Base-by-base conservation (phyloP, 352 stramenopile genomes). In the Phytophthora rubi region DNA sequence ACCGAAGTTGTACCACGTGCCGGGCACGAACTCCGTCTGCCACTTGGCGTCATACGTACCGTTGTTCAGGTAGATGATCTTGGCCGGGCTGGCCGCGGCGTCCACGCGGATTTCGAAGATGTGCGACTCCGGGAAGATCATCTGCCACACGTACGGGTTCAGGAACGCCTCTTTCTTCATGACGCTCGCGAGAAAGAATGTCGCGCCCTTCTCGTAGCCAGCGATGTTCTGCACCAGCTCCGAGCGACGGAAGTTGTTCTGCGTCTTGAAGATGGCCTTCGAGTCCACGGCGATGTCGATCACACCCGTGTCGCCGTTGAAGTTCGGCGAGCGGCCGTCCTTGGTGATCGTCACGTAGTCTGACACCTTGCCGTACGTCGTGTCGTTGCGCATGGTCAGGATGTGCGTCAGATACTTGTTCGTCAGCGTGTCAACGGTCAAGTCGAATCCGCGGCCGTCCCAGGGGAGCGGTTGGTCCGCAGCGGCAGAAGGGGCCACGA, bases 1-100 rank as follows among this genome's bases (percentile, higher is more conserved):
- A n/a, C 82, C 82, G 51, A 90, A 87, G 73, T 90, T 90, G 80
- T 86, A 88, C 82, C 80, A 90, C 26, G 79, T 88, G 42, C 70
- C 73, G 10, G 62, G 57, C 62, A 75, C 61, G 52, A 88, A 88
- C 53, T 80, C 68, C 16, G 74, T 78, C 51, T 80, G 52, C 78
- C 80, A 90, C 79, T 83, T 81, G 62, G 71, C 44, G n/a, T 87
- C 78, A 1, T 23, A 73, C 10, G 78, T 79, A 9, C 78, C 78
- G 59, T 76, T 78, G 60, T 71, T 86, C 26, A 74, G 58, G 68
- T 83, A 88, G 58, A 83, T 81, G 59, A 90, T 80, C 79, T 77
- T 85, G 18, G 74, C 62, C 2, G 80, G 74, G 53, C 65, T 70
- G 37, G 44, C 45, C 18, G 70, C 75, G 23, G 80, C 76, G 62